Percentiles rank a stretch among this genome's conserved stretches.
phyloP scores from a whole-genome alignment of 306 rosid species.

The Mucuna pruriens region DNA sequence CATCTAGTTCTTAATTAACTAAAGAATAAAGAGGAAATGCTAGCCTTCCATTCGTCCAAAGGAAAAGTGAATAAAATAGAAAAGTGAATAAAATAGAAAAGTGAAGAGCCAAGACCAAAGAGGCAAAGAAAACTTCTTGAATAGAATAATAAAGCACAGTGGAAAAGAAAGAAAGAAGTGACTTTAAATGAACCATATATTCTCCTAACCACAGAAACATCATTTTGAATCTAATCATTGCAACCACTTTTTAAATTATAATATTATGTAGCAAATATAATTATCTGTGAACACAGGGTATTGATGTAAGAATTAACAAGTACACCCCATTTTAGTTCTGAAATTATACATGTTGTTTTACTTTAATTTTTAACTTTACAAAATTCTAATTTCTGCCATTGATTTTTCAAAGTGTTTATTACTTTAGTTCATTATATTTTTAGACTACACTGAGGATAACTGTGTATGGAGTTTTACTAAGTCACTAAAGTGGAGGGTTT shows the following conservation, averaged over 20 bases:
- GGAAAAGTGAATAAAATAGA: too few relatives aligned
- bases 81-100: neutral
- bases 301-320: neutral
- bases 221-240: neutral
- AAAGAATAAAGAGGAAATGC: too few relatives aligned
- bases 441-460: neutral
- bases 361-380: neutral
- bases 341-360: neutral
- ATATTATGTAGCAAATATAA: neutral
- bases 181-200: neutral
- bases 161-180: neutral
- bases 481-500: neutral
- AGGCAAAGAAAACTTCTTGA: neutral
- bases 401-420: neutral
- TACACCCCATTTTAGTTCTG: neutral
- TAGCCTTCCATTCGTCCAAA: neutral
- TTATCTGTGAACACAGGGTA: neutral
- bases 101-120: neutral
- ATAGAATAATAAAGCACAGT: neutral
- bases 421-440: neutral
- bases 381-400: neutral
- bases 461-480: neutral
- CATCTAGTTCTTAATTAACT: too few relatives aligned
- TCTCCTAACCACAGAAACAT: neutral
- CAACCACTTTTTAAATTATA: neutral